Base-by-base conservation (phyloP, 371 early-diverging fungal species). In the Batrachochytrium dendrobatidis region DNA sequence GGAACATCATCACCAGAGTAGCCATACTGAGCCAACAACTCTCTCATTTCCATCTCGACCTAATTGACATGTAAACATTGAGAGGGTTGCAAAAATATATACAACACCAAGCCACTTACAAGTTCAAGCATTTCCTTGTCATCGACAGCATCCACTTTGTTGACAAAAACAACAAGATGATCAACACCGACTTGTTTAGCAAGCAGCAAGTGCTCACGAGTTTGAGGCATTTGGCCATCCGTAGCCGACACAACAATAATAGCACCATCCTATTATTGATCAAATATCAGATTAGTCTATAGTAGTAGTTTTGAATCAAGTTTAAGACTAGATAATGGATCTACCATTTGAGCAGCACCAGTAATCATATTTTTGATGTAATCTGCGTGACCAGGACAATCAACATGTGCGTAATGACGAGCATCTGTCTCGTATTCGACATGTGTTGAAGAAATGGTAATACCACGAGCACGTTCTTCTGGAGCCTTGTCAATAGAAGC, bases 281-380 rank as follows among this genome's bases (percentile, higher is more conserved):
- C 34, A 45, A 35, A 0, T 28, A n/a, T n/a, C n/a, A n/a, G n/a
- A n/a, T n/a, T n/a, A n/a, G 30, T 25, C 60, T 22, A 25, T 30
- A 17, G 30, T 18, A 26, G 15, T n/a, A 20, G 53, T 15, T 22
- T 25, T 20, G n/a, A 18, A 18, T 15, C 31, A 55, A 6, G 8
- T n/a, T 20, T 30, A 59, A 18, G 29, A 58, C n/a, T n/a, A n/a
- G n/a, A n/a, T n/a, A n/a, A n/a, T n/a, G n/a, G n/a, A 5, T 51
- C 29, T 29, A 66, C 72, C 64, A 78, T 79, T 52, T 95, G 94
- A 49, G 99, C 95, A 63, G 99, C 98, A 73, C 99, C 99, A 63
- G 96, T 95, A 73, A 99, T 97, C 97, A 99, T 98, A 86, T 99
- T 99, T 86, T 99, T 99, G 73, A 99, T 92, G 80, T 97, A 99